A percentile compares a stretch with the other conserved stretches of the same genome.
These are phyloP conservation scores for Sequoia sempervirens DNA, from an alignment of 75 land plant genomes.

Conservation along the genomic window DNA sequence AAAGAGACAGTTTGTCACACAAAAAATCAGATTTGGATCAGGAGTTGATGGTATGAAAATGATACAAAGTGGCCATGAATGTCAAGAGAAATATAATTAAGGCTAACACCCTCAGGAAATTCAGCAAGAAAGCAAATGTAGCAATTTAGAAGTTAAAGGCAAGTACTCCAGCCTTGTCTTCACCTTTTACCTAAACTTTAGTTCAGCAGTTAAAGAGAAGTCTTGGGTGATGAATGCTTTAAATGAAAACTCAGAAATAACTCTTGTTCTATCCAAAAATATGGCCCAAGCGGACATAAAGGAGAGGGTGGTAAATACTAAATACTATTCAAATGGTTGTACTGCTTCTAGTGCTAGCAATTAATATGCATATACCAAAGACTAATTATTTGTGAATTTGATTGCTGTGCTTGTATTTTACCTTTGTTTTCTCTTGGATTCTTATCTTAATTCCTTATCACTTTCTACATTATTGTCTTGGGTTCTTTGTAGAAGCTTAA, in stretches of 20 bases:
- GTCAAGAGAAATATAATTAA: too few relatives aligned
- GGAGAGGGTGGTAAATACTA: not conserved
- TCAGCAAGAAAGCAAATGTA: too few relatives aligned
- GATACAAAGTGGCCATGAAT: too few relatives aligned
- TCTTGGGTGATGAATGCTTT: not conserved
- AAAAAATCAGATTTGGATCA: too few relatives aligned
- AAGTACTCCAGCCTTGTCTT: too few relatives aligned
- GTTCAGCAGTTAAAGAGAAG: not conserved
- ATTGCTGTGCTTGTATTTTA: not conserved
- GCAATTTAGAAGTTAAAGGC: too few relatives aligned
- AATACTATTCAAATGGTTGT: not conserved
- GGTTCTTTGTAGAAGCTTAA: not conserved
- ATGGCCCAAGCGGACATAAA: not conserved
- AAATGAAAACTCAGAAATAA: not conserved
- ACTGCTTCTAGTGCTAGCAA: not conserved
- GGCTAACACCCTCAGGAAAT: too few relatives aligned
- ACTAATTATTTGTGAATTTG: not conserved
- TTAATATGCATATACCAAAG: not conserved
- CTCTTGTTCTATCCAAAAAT: not conserved
- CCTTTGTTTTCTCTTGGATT: not conserved
- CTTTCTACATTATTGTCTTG: not conserved
- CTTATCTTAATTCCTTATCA: not conserved
- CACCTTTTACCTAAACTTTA: too few relatives aligned
- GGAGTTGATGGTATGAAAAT: too few relatives aligned
- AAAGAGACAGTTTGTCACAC: too few relatives aligned